Evolutionary conservation across 495 filamentous ascomycete species (phyloP).

Genomic region (Aspergillus sclerotiicarbonarius): DNA sequence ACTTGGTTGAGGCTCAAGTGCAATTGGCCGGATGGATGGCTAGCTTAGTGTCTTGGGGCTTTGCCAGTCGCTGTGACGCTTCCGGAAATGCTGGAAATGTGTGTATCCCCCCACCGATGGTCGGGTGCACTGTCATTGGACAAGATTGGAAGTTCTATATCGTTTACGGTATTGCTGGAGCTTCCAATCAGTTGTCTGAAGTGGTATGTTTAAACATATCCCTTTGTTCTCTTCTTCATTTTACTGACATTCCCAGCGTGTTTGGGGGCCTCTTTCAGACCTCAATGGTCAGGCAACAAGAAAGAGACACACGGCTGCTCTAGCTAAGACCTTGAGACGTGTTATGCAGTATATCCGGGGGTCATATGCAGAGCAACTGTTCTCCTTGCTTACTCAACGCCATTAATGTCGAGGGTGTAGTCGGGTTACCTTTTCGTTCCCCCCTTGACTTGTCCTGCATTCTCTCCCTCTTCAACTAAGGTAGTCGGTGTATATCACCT

Average conservation of each 20-base stretch:
- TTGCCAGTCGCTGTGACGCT: not conserved
- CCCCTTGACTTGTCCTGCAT: no score
- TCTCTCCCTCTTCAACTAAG: no score
- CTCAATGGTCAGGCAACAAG: not conserved
- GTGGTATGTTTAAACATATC: not conserved
- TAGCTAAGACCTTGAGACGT: not conserved
- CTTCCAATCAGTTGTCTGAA: not conserved
- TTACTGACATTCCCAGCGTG: not conserved
- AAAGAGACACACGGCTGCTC: not conserved
- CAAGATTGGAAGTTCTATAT: constrained; percentile 9
- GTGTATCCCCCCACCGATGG: constrained; percentile 1
- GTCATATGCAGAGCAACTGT: not conserved
- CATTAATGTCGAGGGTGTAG: no score
- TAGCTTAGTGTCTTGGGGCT: constrained; percentile 2
- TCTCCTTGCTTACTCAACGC: not conserved
- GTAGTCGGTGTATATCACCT: no score
- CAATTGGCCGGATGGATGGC: constrained; percentile 14
- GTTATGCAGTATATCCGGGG: not conserved
- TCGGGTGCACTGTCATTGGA: constrained; percentile 6
- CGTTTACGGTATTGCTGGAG: constrained; percentile 4
- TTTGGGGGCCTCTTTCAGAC: not conserved
- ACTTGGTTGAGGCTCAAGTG: constrained; percentile 10
- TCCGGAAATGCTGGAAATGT: not conserved
- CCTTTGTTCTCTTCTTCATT: not conserved
- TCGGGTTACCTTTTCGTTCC: no score